These are phyloP conservation scores for Alternaria infectoria DNA, from an alignment of 2,329 filamentous ascomycete genomes.

Conservation along the genomic window DNA sequence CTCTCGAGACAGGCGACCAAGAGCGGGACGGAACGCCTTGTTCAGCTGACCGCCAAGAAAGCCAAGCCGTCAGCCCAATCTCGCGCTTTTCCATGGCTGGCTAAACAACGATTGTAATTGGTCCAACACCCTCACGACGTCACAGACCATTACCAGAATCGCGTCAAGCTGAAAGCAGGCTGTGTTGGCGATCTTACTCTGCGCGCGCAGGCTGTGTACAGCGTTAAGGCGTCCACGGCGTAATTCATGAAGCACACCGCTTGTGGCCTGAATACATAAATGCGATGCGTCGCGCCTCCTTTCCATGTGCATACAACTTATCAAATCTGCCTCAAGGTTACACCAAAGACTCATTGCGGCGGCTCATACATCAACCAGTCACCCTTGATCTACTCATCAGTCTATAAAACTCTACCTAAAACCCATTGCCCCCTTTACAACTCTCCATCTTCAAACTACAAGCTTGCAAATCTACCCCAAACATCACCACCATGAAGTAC, in stretches of 20 bases:
- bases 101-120: not conserved
- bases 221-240: not conserved
- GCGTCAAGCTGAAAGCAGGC: slow-evolving; percentile 15
- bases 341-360: not conserved
- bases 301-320: not conserved
- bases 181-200: slow-evolving; percentile 22
- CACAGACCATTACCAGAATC: slow-evolving; percentile 8
- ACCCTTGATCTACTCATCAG: not conserved
- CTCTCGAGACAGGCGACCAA: not conserved
- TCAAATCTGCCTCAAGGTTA: not conserved
- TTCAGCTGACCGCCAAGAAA: slow-evolving; percentile 15
- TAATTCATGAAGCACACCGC: not conserved
- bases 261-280: not conserved
- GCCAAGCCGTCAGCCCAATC: slow-evolving; percentile 24
- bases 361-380: not conserved
- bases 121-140: slow-evolving; percentile 11
- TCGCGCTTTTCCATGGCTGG: slow-evolving; percentile 16
- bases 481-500: slow-evolving; percentile 34
- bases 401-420: not conserved
- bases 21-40: not conserved
- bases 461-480: not conserved
- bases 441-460: not conserved
- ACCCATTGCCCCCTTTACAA: not conserved
- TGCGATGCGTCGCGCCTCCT: not conserved
- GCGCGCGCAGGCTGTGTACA: slow-evolving; percentile 11